Conservation (phyloP, 1,284 basidiomycete species). For the Hemileia vastatrix region DNA sequence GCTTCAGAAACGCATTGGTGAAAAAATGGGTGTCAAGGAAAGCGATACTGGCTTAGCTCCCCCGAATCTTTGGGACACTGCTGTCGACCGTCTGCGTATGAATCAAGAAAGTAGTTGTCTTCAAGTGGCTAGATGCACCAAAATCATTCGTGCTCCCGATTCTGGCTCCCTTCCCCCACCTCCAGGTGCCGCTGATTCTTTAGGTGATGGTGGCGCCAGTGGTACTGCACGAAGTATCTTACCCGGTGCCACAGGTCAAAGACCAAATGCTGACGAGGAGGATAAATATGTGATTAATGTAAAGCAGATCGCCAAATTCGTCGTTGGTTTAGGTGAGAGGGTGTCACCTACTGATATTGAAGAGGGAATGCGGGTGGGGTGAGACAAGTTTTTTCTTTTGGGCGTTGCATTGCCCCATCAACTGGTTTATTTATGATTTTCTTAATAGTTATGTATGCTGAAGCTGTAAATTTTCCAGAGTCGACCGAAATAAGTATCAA, state of each 20-base stretch:
- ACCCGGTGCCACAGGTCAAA: conserved; percentile 33
- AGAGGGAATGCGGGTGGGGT: conserved; percentile 99
- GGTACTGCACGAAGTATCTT: conserved; percentile 9
- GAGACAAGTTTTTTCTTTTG: conserved; percentile 36
- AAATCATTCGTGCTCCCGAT: conserved; percentile 68
- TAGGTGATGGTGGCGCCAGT: conserved; percentile 23
- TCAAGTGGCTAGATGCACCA: conserved; percentile 96
- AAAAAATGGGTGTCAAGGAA: conserved; percentile 70
- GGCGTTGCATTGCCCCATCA: neutral
- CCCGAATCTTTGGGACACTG: conserved; percentile 91
- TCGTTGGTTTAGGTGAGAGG: conserved; percentile 89
- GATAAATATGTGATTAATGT: conserved; percentile 99
- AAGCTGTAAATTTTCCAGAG: neutral
- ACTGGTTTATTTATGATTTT: neutral
- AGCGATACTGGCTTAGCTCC: conserved; percentile 94
- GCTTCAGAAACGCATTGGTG: conserved; percentile 67
- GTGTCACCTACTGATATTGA: conserved; percentile 98
- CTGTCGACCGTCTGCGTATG: conserved; percentile 57
- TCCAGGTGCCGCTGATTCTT: conserved; percentile 24
- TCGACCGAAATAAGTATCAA: conserved; percentile 64
- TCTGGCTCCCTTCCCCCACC: conserved; percentile 24
- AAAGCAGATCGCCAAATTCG: conserved; percentile 99
- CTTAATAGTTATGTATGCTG: neutral
- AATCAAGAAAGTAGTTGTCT: conserved; percentile 44
- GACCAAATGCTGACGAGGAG: conserved; percentile 83